A percentile compares a stretch with the other conserved stretches of the same genome.
Evolutionary conservation across 2,329 filamentous ascomycete species (phyloP).

Genomic region (Sporothrix humicola): DNA sequence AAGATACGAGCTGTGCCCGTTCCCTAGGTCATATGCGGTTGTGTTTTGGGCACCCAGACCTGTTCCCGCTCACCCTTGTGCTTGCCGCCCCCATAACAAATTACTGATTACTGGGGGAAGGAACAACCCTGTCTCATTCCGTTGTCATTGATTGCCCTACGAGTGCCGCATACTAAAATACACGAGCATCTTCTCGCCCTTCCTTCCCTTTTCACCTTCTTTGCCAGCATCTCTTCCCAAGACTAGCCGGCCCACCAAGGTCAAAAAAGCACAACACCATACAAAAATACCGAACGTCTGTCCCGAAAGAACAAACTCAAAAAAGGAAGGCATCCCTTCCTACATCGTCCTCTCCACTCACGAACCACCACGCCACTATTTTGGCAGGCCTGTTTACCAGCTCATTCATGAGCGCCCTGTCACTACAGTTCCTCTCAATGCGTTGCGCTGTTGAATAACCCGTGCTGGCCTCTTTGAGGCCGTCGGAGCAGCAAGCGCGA

Average conservation of each 20-base stretch:
- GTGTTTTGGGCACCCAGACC: slow-evolving; percentile 6
- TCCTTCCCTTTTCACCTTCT: background rate
- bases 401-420: slow-evolving; percentile 33
- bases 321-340: background rate
- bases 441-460: slow-evolving; percentile 46
- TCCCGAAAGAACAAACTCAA: background rate
- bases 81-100: slow-evolving; percentile 10
- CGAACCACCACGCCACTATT: slow-evolving; percentile 14
- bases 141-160: slow-evolving; percentile 22
- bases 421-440: slow-evolving; percentile 43
- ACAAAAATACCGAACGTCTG: slow-evolving; percentile 12
- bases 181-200: slow-evolving; percentile 5
- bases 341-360: background rate
- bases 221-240: background rate
- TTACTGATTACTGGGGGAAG: slow-evolving; percentile 19
- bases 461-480: slow-evolving; percentile 54
- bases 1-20: slow-evolving; percentile 1
- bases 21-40: background rate
- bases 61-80: background rate
- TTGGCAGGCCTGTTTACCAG: slow-evolving; percentile 15
- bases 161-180: background rate
- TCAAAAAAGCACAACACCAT: slow-evolving; percentile 1
- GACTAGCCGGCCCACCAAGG: background rate
- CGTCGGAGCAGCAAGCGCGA: slow-evolving; percentile 43
- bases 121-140: slow-evolving; percentile 1